Percentiles rank a stretch among this genome's conserved stretches.
phyloP scores from a whole-genome alignment of 441 rosid genomes.

The Corymbia calophylla region DNA sequence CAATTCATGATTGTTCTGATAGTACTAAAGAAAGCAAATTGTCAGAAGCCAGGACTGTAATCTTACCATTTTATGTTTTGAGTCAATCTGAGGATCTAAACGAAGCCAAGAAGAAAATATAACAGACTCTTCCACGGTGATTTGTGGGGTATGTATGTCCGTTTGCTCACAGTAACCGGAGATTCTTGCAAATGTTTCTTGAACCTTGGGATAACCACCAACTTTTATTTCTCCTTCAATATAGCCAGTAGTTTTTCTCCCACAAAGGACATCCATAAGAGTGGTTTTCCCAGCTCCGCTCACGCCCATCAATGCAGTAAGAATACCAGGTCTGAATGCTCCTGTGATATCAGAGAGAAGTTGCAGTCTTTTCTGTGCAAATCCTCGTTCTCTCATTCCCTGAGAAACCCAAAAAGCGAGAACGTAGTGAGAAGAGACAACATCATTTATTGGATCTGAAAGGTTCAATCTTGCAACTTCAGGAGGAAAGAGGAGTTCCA shows the following conservation, averaged over 20 bases:
- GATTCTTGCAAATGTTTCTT: slow-evolving; percentile 47
- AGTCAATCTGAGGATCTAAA: slow-evolving; percentile 32
- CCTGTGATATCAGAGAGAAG: slow-evolving; percentile 36
- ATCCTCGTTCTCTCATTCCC: slow-evolving; percentile 36
- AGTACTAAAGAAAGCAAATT: background rate
- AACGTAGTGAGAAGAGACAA: background rate
- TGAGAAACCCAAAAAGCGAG: background rate
- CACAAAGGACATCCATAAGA: slow-evolving; percentile 45
- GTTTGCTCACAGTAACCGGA: slow-evolving; percentile 49
- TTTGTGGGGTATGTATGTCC: slow-evolving; percentile 48
- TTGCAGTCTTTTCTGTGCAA: slow-evolving; percentile 19
- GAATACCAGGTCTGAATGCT: slow-evolving; percentile 39
- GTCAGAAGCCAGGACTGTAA: background rate
- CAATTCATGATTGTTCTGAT: background rate
- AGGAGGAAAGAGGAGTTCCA: background rate
- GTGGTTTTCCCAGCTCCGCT: slow-evolving; percentile 56
- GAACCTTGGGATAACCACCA: slow-evolving; percentile 34
- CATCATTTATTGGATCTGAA: background rate
- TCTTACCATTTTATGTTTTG: slow-evolving; percentile 29
- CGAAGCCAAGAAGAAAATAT: slow-evolving; percentile 55
- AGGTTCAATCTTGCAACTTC: background rate
- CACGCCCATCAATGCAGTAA: slow-evolving; percentile 46
- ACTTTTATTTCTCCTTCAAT: slow-evolving; percentile 40
- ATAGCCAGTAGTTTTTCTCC: slow-evolving; percentile 47
- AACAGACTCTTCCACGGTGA: slow-evolving; percentile 55